Conservation (phyloP, 768 basidiomycete species). For the Tephrocybe sp. region DNA sequence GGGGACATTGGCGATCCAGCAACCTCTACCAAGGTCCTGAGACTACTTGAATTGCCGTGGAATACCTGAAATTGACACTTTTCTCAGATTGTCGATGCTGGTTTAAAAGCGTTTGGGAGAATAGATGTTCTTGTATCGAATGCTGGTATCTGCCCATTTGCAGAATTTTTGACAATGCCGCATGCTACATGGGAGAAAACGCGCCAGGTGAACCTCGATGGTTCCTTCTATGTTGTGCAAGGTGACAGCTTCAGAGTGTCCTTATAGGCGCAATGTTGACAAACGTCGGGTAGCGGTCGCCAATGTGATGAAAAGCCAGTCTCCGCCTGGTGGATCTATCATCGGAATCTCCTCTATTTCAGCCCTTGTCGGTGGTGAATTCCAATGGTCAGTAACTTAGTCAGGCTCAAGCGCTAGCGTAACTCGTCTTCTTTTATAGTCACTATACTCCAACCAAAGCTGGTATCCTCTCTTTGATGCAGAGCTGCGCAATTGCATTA, state of each 20-base stretch:
- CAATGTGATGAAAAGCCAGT: constrained; percentile 69
- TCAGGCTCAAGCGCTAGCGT: neutral
- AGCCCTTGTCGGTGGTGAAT: constrained; percentile 72
- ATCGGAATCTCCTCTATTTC: constrained; percentile 79
- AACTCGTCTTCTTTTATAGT: constrained; percentile 23
- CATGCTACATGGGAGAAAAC: constrained; percentile 59
- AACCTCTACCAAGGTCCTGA: constrained; percentile 52
- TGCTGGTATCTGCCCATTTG: constrained; percentile 73
- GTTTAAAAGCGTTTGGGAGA: constrained; percentile 56
- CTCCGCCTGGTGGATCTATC: constrained; percentile 70
- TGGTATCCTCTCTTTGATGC: constrained; percentile 75
- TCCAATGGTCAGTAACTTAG: constrained; percentile 49
- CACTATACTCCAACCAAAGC: constrained; percentile 84
- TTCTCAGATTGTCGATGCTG: constrained; percentile 58
- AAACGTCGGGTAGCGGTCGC: constrained; percentile 48
- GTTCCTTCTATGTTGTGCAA: constrained; percentile 70
- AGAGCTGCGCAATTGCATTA: constrained; percentile 73
- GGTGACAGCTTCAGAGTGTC: constrained; percentile 30
- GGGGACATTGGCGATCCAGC: constrained; percentile 64
- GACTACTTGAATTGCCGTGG: neutral
- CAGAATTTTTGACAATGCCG: constrained; percentile 71
- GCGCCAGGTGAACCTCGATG: constrained; percentile 71
- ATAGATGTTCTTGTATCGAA: constrained; percentile 53
- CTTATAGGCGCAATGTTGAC: neutral
- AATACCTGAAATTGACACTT: neutral